A percentile compares a stretch with the other conserved stretches of the same genome.
Conservation (phyloP, 768 basidiomycete genomes). For the Leccinum incarnatum region DNA sequence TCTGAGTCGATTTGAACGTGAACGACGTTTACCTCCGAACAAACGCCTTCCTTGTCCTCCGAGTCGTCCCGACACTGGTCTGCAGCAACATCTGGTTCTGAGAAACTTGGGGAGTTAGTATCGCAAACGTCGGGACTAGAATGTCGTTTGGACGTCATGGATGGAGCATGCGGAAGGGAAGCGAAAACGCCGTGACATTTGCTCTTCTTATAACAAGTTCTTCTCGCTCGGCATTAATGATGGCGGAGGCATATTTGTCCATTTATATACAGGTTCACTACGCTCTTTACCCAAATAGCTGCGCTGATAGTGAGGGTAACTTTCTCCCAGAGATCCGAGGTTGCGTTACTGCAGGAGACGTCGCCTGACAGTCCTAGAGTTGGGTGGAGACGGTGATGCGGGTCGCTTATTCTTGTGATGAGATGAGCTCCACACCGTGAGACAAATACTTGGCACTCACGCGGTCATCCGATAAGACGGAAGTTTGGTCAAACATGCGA, state of each 20-base stretch:
- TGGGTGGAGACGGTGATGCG: constrained; percentile 7
- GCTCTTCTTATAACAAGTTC: constrained; percentile 9
- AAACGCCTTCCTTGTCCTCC: constrained; percentile 9
- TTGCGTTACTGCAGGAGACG: constrained; percentile 9
- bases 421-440: constrained; percentile 4
- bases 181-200: not conserved
- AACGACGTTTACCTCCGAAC: constrained; percentile 1
- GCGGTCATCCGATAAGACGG: not conserved
- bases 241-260: not conserved
- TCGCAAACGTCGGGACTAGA: constrained; percentile 4
- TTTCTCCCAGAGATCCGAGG: not conserved
- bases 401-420: constrained; percentile 14
- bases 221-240: not conserved
- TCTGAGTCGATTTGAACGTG: constrained; percentile 23
- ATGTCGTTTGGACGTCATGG: constrained; percentile 17
- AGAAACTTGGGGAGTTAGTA: not conserved
- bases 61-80: constrained; percentile 5
- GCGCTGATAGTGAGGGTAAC: not conserved
- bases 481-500: constrained; percentile 23
- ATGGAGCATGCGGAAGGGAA: constrained; percentile 4
- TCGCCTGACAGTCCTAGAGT: constrained; percentile 12
- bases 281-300: not conserved
- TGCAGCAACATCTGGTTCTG: constrained; percentile 9
- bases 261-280: constrained; percentile 8
- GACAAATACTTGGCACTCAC: constrained; percentile 9